phyloP scores from a whole-genome alignment of 2,329 filamentous ascomycete species.

The Xylariaceae sp. region DNA sequence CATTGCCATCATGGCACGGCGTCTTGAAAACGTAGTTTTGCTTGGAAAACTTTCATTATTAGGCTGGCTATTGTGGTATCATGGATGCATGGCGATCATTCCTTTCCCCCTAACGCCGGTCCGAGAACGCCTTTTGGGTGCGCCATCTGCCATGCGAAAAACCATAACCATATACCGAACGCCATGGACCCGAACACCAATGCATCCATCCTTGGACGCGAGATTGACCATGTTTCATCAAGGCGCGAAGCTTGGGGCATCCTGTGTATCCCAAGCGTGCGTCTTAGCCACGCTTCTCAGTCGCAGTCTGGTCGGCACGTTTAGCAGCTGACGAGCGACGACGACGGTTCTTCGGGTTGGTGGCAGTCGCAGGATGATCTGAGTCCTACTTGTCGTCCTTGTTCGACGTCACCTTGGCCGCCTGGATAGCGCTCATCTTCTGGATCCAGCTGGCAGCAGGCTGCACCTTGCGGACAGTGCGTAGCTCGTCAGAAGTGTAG shows the following conservation, averaged over 20 bases:
- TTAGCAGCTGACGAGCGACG: slow-evolving; percentile 1
- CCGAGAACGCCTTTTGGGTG: background rate
- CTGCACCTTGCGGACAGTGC: slow-evolving; percentile 89
- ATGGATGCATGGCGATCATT: too few species aligned
- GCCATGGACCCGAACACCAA: background rate
- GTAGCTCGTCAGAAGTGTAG: slow-evolving; percentile 89
- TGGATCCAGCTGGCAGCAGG: slow-evolving; percentile 86
- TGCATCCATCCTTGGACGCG: background rate
- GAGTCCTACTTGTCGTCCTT: slow-evolving; percentile 47
- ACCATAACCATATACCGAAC: slow-evolving; percentile 1
- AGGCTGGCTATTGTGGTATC: too few species aligned
- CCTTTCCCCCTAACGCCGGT: slow-evolving; percentile 7
- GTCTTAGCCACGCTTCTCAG: background rate
- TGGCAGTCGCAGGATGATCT: slow-evolving; percentile 6
- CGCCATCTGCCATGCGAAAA: background rate
- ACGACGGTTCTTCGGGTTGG: background rate
- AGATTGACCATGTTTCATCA: background rate
- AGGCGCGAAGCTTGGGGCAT: too few species aligned
- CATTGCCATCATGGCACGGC: too few species aligned
- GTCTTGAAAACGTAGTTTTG: too few species aligned
- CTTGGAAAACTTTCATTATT: too few species aligned
- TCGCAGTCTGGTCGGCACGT: background rate
- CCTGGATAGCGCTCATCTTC: slow-evolving; percentile 96
- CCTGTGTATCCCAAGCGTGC: background rate
- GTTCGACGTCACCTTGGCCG: slow-evolving; percentile 74